A percentile compares a stretch with the other conserved stretches of the same genome.
phyloP scores from a whole-genome alignment of 2,329 filamentous ascomycete genomes.

The Claviceps monticola region DNA sequence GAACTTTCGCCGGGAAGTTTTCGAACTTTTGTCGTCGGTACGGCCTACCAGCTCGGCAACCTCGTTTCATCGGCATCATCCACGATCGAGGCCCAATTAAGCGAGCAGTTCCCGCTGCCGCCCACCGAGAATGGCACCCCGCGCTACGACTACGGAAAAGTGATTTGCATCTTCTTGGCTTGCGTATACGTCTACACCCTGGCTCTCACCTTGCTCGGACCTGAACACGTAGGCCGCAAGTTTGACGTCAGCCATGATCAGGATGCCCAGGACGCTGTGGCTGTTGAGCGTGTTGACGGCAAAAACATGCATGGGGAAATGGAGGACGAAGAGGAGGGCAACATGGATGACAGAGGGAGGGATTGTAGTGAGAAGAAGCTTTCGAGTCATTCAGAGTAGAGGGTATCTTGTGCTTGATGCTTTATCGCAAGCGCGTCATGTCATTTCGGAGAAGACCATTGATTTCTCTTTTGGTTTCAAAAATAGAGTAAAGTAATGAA shows the following conservation, averaged over 20 bases:
- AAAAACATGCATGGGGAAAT: neutral
- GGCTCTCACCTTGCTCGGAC: constrained; percentile 47
- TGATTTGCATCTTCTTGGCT: constrained; percentile 86
- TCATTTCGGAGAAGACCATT: too few relatives aligned
- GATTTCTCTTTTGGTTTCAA: too few relatives aligned
- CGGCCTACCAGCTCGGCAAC: constrained; percentile 66
- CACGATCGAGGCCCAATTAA: constrained; percentile 64
- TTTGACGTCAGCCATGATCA: constrained; percentile 37
- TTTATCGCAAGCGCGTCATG: too few relatives aligned
- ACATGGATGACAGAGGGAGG: neutral
- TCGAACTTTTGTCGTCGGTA: constrained; percentile 61
- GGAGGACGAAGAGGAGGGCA: neutral
- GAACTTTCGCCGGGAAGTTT: constrained; percentile 60
- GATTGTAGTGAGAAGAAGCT: neutral
- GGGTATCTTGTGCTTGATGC: too few relatives aligned
- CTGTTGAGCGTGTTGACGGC: constrained; percentile 19
- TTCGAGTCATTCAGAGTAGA: neutral
- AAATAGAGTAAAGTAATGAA: too few relatives aligned
- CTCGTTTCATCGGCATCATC: constrained; percentile 54
- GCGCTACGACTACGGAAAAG: constrained; percentile 63
- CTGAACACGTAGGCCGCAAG: constrained; percentile 36
- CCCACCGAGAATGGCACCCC: constrained; percentile 31
- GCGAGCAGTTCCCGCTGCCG: constrained; percentile 59
- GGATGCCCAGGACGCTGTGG: constrained; percentile 32
- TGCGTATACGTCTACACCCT: constrained; percentile 59